These are phyloP conservation scores for Russula earlei DNA, from an alignment of 768 basidiomycete genomes.

Conservation along the genomic window DNA sequence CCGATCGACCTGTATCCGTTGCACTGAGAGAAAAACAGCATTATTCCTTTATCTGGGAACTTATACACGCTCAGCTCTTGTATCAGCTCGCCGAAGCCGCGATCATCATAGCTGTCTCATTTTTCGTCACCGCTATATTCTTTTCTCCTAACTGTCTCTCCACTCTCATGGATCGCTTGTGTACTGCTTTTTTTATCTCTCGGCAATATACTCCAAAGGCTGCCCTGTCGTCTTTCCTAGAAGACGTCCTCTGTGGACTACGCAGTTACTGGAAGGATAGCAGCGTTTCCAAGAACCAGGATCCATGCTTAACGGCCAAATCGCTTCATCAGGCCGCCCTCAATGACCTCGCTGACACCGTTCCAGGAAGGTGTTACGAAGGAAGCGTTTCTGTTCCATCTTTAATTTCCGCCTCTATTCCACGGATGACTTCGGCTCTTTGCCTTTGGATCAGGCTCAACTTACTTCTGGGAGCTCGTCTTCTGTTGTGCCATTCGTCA, in stretches of 20 bases:
- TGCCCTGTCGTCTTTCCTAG: conserved; percentile 11
- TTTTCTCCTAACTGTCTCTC: not conserved
- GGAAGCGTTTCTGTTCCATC: not conserved
- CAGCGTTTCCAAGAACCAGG: not conserved
- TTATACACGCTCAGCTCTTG: not conserved
- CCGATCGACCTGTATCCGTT: not conserved
- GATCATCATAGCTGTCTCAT: conserved; percentile 10
- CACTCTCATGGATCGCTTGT: conserved; percentile 6
- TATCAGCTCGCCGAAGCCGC: conserved; percentile 8
- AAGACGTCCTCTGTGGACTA: conserved; percentile 2
- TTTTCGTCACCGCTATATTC: not conserved
- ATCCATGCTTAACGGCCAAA: not conserved
- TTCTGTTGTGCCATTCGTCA: not conserved
- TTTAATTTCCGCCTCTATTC: not conserved
- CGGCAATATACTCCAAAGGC: not conserved
- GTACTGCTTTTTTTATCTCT: conserved; percentile 6
- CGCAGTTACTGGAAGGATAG: conserved; percentile 12
- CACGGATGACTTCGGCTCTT: not conserved
- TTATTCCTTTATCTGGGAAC: conserved; percentile 3
- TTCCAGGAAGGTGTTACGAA: not conserved
- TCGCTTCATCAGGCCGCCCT: not conserved
- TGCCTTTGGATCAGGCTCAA: not conserved
- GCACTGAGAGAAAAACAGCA: not conserved
- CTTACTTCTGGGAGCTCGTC: not conserved
- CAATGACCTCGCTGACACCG: not conserved